phyloP scores from a whole-genome alignment of 2,329 filamentous ascomycete species.

The Penicillium sclerotigenum region DNA sequence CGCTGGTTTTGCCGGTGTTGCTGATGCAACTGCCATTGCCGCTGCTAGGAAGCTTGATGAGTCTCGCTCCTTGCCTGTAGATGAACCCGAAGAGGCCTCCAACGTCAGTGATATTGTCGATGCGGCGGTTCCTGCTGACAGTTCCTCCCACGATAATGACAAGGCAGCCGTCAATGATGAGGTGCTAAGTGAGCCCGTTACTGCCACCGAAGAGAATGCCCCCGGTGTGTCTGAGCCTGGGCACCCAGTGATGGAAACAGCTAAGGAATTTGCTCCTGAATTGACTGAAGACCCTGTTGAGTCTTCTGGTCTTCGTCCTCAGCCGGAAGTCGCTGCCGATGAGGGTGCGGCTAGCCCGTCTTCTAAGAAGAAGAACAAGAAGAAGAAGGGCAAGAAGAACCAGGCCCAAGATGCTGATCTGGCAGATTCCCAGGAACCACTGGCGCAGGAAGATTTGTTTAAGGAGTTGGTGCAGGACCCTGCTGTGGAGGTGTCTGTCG shows the following conservation, averaged over 20 bases:
- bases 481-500: not conserved
- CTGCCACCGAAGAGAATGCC: conserved; percentile 12
- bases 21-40: conserved; percentile 27
- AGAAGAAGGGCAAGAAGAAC: conserved; percentile 38
- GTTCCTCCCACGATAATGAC: conserved; percentile 5
- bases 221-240: not conserved
- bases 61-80: not conserved
- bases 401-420: conserved; percentile 14
- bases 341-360: conserved; percentile 15
- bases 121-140: conserved; percentile 17
- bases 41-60: conserved; percentile 13
- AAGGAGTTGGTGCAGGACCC: conserved; percentile 4
- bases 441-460: not conserved
- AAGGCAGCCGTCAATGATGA: conserved; percentile 3
- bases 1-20: conserved; percentile 19
- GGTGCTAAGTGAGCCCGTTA: conserved; percentile 9
- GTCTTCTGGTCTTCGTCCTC: not conserved
- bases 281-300: conserved; percentile 2
- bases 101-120: conserved; percentile 20
- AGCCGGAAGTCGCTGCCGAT: conserved; percentile 14
- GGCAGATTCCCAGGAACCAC: conserved; percentile 9
- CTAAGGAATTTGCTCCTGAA: conserved; percentile 12
- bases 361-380: conserved; percentile 34
- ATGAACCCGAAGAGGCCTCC: not conserved
- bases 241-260: not conserved